A percentile compares a stretch with the other conserved stretches of the same genome.
These are phyloP conservation scores for Neurospora sublineolata DNA, from an alignment of 495 filamentous ascomycete genomes.

Conservation along the genomic window DNA sequence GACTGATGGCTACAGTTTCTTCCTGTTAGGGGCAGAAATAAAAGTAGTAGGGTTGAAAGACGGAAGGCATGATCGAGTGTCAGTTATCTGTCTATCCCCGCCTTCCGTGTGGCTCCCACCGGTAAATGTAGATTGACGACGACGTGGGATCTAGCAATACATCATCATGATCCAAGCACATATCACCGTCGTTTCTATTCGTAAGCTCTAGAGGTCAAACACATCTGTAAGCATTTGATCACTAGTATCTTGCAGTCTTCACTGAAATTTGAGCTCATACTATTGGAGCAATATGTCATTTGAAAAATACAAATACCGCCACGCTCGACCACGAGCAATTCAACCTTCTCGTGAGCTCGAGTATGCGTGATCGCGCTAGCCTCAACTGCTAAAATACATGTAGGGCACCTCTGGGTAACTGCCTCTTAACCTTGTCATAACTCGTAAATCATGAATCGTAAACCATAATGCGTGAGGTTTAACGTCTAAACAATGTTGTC, in stretches of 20 bases:
- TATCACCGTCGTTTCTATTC: not conserved
- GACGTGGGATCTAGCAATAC: not conserved
- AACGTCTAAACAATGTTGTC: not conserved
- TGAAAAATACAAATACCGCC: not conserved
- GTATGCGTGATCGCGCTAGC: not conserved
- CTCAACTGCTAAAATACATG: not conserved
- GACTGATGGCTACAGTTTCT: not conserved
- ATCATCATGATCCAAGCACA: not conserved
- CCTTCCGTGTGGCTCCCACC: not conserved
- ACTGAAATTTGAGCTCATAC: too few species aligned
- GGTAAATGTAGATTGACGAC: not conserved
- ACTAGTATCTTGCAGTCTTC: too few species aligned
- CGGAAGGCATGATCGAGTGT: not conserved
- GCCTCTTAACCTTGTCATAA: not conserved
- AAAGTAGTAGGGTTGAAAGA: not conserved
- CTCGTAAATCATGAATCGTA: not conserved
- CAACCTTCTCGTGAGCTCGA: not conserved
- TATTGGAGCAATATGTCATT: not conserved
- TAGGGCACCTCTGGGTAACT: not conserved
- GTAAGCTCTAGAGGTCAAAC: not conserved
- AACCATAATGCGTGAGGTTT: not conserved
- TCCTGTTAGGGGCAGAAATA: not conserved
- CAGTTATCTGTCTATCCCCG: not conserved
- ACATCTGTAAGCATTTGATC: too few species aligned
- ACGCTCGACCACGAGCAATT: not conserved